phyloP scores from a whole-genome alignment of 2,329 filamentous ascomycete species.

The Chrysosporium queenslandicum region DNA sequence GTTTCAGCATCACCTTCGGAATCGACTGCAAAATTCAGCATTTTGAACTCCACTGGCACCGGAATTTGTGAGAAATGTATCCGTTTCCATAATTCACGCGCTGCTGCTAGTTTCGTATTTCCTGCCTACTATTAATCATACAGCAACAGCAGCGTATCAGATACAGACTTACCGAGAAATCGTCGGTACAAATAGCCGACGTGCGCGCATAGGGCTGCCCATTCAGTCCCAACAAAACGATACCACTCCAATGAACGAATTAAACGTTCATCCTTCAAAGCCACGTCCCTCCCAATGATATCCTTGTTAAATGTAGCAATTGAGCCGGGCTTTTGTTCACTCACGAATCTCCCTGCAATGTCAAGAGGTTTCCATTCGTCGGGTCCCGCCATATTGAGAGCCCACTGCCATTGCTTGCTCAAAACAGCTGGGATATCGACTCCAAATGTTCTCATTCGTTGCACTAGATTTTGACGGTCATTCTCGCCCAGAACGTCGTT shows the following conservation, averaged over 20 bases:
- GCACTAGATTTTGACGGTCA: conserved; percentile 58
- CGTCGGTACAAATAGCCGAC: conserved; percentile 68
- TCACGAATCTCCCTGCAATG: conserved; percentile 41
- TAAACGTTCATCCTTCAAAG: conserved; percentile 57
- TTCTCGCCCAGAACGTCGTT: conserved; percentile 58
- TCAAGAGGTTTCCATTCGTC: conserved; percentile 27
- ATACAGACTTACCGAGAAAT: conserved; percentile 62
- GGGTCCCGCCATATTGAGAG: conserved; percentile 27
- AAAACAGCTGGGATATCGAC: conserved; percentile 66
- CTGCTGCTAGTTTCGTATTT: conserved; percentile 40
- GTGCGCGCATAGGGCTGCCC: conserved; percentile 58
- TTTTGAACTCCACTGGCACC: conserved; percentile 22
- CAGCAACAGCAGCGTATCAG: conserved; percentile 15
- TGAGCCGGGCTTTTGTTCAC: conserved; percentile 40
- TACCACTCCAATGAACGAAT: conserved; percentile 82
- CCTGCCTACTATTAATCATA: conserved; percentile 21
- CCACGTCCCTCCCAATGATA: conserved; percentile 55
- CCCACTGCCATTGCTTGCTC: conserved; percentile 51
- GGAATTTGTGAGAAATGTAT: conserved; percentile 43
- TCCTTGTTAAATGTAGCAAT: conserved; percentile 57
- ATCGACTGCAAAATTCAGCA: conserved; percentile 30
- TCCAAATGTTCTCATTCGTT: conserved; percentile 62
- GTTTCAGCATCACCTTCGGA: conserved; percentile 20
- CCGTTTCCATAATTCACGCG: conserved; percentile 44
- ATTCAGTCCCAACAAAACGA: conserved; percentile 60